Evolutionary conservation across 805 yeast species (phyloP).

Genomic region (Kuraishia ogatae): DNA sequence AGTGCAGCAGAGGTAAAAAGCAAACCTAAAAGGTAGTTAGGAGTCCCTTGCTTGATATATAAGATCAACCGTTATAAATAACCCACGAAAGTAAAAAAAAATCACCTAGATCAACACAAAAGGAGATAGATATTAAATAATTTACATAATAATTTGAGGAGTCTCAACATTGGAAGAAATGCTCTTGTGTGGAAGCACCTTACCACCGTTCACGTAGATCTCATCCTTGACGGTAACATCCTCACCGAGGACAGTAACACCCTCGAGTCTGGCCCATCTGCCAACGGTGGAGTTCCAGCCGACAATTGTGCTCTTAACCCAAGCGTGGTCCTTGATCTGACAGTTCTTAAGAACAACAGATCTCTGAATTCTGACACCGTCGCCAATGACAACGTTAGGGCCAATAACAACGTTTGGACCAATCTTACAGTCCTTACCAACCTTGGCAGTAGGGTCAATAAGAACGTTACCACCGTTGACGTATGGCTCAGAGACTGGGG

Average conservation of each 20-base stretch:
- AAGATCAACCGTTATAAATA: neutral
- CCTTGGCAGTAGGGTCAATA: slow-evolving; percentile 91
- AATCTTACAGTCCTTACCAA: slow-evolving; percentile 86
- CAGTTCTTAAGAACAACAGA: slow-evolving; percentile 90
- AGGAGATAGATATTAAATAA: slow-evolving; percentile 1
- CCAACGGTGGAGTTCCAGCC: slow-evolving; percentile 99
- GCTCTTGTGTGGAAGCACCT: slow-evolving; percentile 97
- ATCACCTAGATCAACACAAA: neutral
- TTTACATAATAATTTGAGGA: slow-evolving; percentile 96
- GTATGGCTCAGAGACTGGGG: slow-evolving; percentile 51
- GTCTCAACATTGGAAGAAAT: slow-evolving; percentile 94
- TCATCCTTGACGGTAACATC: slow-evolving; percentile 98
- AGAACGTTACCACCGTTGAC: slow-evolving; percentile 89
- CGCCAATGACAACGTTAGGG: slow-evolving; percentile 92
- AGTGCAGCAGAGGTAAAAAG: neutral
- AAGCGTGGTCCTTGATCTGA: slow-evolving; percentile 91
- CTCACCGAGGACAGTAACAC: slow-evolving; percentile 96
- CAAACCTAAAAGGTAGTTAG: neutral
- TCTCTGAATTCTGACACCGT: slow-evolving; percentile 97
- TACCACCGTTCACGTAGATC: slow-evolving; percentile 98
- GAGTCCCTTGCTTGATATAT: neutral
- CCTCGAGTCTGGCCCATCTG: slow-evolving; percentile 98
- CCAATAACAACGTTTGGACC: slow-evolving; percentile 99
- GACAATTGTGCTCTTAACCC: slow-evolving; percentile 94
- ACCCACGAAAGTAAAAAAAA: neutral